These are phyloP conservation scores for Sclerotinia sclerotiorum DNA, from an alignment of 2,329 filamentous ascomycete genomes.

Conservation along the genomic window DNA sequence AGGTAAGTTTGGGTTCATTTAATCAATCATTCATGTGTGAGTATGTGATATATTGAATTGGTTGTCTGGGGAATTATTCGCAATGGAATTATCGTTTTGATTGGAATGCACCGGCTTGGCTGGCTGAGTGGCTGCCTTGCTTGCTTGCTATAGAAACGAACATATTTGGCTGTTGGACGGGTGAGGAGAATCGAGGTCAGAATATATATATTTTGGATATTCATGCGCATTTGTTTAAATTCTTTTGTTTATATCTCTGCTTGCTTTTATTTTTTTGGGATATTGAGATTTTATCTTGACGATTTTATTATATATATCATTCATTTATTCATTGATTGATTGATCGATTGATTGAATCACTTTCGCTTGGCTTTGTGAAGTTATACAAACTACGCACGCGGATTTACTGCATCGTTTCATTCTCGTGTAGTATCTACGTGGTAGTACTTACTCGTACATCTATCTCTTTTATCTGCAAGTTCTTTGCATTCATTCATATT, in stretches of 20 bases:
- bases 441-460: not conserved
- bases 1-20: too few species aligned
- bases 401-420: too few species aligned
- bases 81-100: not conserved
- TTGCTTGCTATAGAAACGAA: too few species aligned
- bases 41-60: conserved; percentile 6
- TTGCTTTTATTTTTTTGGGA: not conserved
- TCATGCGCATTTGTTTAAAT: not conserved
- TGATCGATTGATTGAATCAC: not conserved
- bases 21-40: too few species aligned
- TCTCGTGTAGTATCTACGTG: not conserved
- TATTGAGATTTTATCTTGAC: not conserved
- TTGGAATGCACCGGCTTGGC: conserved; percentile 14
- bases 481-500: not conserved
- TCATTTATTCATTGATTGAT: too few species aligned
- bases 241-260: not conserved
- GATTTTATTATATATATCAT: not conserved
- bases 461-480: too few species aligned
- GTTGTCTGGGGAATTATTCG: not conserved
- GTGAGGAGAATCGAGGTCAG: not conserved
- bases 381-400: not conserved
- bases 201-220: not conserved
- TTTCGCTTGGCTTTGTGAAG: not conserved
- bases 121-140: too few species aligned
- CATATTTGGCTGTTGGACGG: conserved; percentile 1